Evolutionary conservation across 2,329 filamentous ascomycete genomes (phyloP).

Genomic region (Dactylellina sp.): DNA sequence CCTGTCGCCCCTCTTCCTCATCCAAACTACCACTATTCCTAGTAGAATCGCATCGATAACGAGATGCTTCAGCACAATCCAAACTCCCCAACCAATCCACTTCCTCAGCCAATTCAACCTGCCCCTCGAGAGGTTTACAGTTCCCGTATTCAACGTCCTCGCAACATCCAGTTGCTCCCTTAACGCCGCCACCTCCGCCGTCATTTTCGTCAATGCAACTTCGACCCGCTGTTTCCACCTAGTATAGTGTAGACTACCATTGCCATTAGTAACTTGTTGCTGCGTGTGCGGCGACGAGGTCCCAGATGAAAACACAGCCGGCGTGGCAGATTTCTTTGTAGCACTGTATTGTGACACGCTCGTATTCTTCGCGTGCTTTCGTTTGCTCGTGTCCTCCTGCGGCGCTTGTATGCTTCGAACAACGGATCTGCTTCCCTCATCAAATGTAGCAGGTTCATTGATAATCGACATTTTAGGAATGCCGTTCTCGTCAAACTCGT

Average conservation of each 20-base stretch:
- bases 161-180: slow-evolving; percentile 80
- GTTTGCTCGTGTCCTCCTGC: slow-evolving; percentile 1
- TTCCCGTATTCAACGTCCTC: slow-evolving; percentile 68
- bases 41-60: slow-evolving; percentile 77
- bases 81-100: slow-evolving; percentile 78
- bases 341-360: slow-evolving; percentile 41
- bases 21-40: slow-evolving; percentile 75
- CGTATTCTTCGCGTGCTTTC: slow-evolving; percentile 28
- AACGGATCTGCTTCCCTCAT: slow-evolving; percentile 16
- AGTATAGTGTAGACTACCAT: slow-evolving; percentile 63
- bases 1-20: slow-evolving; percentile 77
- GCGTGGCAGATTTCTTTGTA: slow-evolving; percentile 32
- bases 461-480: slow-evolving; percentile 46
- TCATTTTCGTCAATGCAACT: slow-evolving; percentile 85
- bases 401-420: slow-evolving; percentile 8
- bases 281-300: slow-evolving; percentile 52
- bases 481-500: slow-evolving; percentile 56
- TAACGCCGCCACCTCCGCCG: slow-evolving; percentile 89
- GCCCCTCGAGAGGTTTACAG: slow-evolving; percentile 75
- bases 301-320: slow-evolving; percentile 48
- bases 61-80: slow-evolving; percentile 78
- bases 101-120: slow-evolving; percentile 71
- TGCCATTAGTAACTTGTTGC: slow-evolving; percentile 54
- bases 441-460: slow-evolving; percentile 27
- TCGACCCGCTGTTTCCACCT: slow-evolving; percentile 87